phyloP scores from a whole-genome alignment of 371 early-diverging fungal genomes.

The Sporodiniella umbellata region DNA sequence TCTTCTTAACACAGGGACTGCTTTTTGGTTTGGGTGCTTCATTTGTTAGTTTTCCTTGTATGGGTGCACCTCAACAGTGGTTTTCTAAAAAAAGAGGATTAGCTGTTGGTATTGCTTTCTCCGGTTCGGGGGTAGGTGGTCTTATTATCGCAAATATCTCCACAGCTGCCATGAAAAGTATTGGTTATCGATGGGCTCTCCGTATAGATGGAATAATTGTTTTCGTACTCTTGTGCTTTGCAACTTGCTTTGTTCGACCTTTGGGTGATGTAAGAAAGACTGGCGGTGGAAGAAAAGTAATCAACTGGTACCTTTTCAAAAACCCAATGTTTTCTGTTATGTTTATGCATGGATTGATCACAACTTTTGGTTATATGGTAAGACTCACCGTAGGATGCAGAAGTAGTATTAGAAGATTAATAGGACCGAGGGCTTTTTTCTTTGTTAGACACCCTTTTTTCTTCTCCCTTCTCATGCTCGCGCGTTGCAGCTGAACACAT shows the following conservation, averaged over 20 bases:
- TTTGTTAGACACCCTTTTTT: slow-evolving; percentile 25
- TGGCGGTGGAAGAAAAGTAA: slow-evolving; percentile 45
- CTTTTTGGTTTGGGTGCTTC: slow-evolving; percentile 50
- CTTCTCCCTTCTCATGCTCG: slow-evolving; percentile 31
- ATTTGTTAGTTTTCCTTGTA: slow-evolving; percentile 24
- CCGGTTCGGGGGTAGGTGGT: slow-evolving; percentile 82
- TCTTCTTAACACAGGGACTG: slow-evolving; percentile 30
- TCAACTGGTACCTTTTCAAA: slow-evolving; percentile 26
- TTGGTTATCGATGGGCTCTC: slow-evolving; percentile 61
- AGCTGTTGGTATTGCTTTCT: slow-evolving; percentile 70
- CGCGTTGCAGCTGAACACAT: slow-evolving; percentile 18
- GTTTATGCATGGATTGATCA: slow-evolving; percentile 30
- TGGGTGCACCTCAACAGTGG: slow-evolving; percentile 73
- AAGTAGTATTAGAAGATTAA: too few relatives aligned
- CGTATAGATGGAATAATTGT: slow-evolving; percentile 55
- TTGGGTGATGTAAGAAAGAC: slow-evolving; percentile 41
- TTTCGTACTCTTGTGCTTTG: slow-evolving; percentile 41
- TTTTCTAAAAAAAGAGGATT: slow-evolving; percentile 66
- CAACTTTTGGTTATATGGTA: slow-evolving; percentile 36
- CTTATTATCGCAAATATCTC: slow-evolving; percentile 65
- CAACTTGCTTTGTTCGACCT: slow-evolving; percentile 45
- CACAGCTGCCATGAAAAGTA: slow-evolving; percentile 46
- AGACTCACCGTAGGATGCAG: too few relatives aligned
- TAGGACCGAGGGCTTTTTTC: too few relatives aligned
- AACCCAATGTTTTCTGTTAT: slow-evolving; percentile 25